phyloP scores from a whole-genome alignment of 345 rosid species.

The Hirschfeldia incana region DNA sequence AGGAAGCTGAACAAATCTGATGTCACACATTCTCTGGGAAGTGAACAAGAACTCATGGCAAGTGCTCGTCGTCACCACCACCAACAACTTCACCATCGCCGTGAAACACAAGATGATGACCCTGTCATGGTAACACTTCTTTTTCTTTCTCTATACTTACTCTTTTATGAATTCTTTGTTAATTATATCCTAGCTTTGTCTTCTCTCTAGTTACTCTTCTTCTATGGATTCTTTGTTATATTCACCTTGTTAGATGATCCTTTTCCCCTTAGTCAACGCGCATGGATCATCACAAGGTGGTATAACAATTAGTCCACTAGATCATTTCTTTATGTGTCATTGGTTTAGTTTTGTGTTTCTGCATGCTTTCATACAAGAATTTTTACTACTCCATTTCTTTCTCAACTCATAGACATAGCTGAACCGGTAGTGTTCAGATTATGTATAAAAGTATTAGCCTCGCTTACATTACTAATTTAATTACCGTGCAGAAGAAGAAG shows the following conservation, averaged over 20 bases:
- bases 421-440: background rate
- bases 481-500: constrained; percentile 71
- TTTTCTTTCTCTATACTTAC: background rate
- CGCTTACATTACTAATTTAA: constrained; percentile 32
- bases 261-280: constrained; percentile 53
- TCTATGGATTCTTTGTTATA: constrained; percentile 2
- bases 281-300: constrained; percentile 44
- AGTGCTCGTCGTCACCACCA: constrained; percentile 30
- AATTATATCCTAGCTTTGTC: background rate
- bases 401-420: background rate
- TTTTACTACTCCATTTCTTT: background rate
- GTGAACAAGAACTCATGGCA: constrained; percentile 49
- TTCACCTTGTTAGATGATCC: constrained; percentile 34
- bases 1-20: constrained; percentile 62
- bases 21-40: constrained; percentile 46
- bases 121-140: constrained; percentile 50
- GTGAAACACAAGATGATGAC: constrained; percentile 42
- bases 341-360: background rate
- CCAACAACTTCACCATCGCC: constrained; percentile 36
- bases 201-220: background rate
- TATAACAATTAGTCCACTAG: background rate
- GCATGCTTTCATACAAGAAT: background rate
- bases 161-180: constrained; percentile 1
- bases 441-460: constrained; percentile 1
- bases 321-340: background rate